Conservation (phyloP, 2,329 filamentous ascomycete species). For the Sporothrix globosa region DNA sequence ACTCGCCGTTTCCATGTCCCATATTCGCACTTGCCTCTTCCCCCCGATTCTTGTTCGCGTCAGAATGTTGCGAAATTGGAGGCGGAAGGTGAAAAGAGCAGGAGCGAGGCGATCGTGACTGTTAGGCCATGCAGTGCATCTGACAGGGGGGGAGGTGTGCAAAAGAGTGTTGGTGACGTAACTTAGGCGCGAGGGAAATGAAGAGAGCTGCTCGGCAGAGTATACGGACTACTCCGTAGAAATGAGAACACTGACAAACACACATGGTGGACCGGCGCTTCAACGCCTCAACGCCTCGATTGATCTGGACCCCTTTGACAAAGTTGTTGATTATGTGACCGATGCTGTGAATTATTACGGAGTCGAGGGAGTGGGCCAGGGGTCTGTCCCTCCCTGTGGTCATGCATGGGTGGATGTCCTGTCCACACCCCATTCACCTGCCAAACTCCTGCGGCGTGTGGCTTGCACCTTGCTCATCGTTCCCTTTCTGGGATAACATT, state of each 20-base stretch:
- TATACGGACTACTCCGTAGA: not conserved
- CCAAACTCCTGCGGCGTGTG: not conserved
- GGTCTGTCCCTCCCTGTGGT: not conserved
- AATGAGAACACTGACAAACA: not conserved
- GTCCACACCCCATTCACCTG: not conserved
- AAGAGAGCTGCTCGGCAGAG: not conserved
- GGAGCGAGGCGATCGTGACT: not conserved
- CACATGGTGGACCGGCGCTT: not conserved
- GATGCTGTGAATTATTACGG: not conserved
- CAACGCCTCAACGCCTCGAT: not conserved
- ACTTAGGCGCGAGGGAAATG: not conserved
- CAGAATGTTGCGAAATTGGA: not conserved
- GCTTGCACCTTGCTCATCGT: not conserved
- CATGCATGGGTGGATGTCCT: not conserved
- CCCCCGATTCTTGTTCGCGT: not conserved
- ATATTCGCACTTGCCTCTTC: not conserved
- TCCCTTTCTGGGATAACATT: not conserved
- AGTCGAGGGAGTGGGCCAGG: not conserved
- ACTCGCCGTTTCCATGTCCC: not conserved
- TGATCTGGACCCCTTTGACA: not conserved
- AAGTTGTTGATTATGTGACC: not conserved
- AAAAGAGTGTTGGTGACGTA: slow-evolving; percentile 4
- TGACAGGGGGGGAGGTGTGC: not conserved
- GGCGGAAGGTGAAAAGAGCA: not conserved
- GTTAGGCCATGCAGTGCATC: not conserved